Conservation (phyloP, 2,329 filamentous ascomycete species). For the Metarhizium rileyi region DNA sequence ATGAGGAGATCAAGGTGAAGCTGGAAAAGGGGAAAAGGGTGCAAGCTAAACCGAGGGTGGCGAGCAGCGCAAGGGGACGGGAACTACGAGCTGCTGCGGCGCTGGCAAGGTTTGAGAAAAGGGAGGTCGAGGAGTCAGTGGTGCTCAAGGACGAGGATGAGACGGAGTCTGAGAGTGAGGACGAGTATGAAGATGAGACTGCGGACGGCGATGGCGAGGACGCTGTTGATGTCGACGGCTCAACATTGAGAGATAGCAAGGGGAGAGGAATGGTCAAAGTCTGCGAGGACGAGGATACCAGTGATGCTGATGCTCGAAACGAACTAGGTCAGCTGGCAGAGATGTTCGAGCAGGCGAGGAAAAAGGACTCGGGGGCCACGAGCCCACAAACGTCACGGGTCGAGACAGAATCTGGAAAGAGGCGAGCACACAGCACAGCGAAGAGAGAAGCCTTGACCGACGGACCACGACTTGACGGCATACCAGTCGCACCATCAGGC, state of each 20-base stretch:
- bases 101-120: slow-evolving; percentile 59
- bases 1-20: slow-evolving; percentile 53
- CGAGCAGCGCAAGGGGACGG: slow-evolving; percentile 62
- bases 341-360: slow-evolving; percentile 17
- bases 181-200: slow-evolving; percentile 36
- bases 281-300: slow-evolving; percentile 56
- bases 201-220: slow-evolving; percentile 26
- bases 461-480: background rate
- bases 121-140: slow-evolving; percentile 37
- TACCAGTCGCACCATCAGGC: background rate
- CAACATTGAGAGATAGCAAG: slow-evolving; percentile 52
- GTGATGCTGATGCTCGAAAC: slow-evolving; percentile 31
- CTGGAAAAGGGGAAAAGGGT: slow-evolving; percentile 57
- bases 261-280: slow-evolving; percentile 63
- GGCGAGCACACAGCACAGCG: no score
- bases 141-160: slow-evolving; percentile 8
- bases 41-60: slow-evolving; percentile 61
- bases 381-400: background rate
- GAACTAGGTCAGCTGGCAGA: slow-evolving; percentile 58
- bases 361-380: slow-evolving; percentile 8
- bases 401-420: background rate
- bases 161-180: slow-evolving; percentile 35
- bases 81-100: slow-evolving; percentile 71
- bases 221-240: slow-evolving; percentile 53
- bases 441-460: background rate